phyloP scores from a whole-genome alignment of 2,329 filamentous ascomycete genomes.

The Colletotrichum limetticola region DNA sequence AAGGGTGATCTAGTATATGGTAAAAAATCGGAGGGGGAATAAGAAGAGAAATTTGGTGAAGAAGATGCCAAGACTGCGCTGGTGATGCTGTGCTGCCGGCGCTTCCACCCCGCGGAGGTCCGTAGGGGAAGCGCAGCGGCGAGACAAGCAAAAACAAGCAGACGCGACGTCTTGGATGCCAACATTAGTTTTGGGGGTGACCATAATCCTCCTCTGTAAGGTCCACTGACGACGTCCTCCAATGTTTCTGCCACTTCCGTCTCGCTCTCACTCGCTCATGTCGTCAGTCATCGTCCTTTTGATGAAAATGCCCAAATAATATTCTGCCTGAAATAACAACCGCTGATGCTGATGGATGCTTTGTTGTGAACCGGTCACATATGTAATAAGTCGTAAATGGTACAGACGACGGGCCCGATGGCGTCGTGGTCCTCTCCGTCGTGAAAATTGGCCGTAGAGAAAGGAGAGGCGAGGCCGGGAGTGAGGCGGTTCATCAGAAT shows the following conservation, averaged over 20 bases:
- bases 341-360: slow-evolving; percentile 26
- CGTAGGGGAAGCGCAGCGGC: neutral
- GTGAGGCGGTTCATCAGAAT: slow-evolving; percentile 21
- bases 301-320: slow-evolving; percentile 20
- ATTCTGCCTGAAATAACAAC: neutral
- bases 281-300: neutral
- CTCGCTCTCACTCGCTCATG: neutral
- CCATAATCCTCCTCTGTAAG: neutral
- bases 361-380: slow-evolving; percentile 29
- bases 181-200: slow-evolving; percentile 4
- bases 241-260: neutral
- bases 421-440: neutral
- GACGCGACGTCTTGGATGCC: slow-evolving; percentile 1
- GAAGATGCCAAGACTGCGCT: slow-evolving; percentile 6
- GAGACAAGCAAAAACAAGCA: neutral
- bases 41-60: slow-evolving; percentile 9
- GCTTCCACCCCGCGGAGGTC: neutral
- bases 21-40: slow-evolving; percentile 12
- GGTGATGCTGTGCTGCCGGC: neutral
- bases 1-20: slow-evolving; percentile 22
- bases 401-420: neutral
- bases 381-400: neutral
- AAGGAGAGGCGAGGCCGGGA: neutral
- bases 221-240: neutral
- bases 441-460: neutral